Evolutionary conservation across 2,329 filamentous ascomycete genomes (phyloP), one percentile per base, ranked within the genome.

Genomic region (Cyanodermella asteris): DNA sequence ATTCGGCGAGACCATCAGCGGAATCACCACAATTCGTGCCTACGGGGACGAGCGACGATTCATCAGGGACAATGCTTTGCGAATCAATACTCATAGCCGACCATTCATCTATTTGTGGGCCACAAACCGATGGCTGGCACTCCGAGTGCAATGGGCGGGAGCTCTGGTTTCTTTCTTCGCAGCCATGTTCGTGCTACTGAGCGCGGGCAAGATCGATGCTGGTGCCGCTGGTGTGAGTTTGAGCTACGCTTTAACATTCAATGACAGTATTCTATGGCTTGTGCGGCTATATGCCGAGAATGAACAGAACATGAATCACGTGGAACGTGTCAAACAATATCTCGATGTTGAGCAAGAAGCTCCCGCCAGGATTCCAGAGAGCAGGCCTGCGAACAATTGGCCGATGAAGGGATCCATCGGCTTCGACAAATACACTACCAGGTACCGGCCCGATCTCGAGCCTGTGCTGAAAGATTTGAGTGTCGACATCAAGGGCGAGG

Each of bases 221-320:
- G 87, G 87, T 34, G 76, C 82, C 24, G 87, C 84, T 16, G 87
- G 87, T 55, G 64, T 97, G 33, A 91, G 87, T 5, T 57, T 97
- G 40, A 91, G 80, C 25, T 97, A 97, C 41, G 87, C 87, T 10
- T 78, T 97, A 37, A 84, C 78, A 2, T 97, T 97, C 41, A 91
- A 82, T 0, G 87, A 97, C 47, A 94, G 91, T 36, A 75, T 97
- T 5, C 55, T 97, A 11, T 97, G 87, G 87, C 70, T 94, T 28
- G 82, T 97, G 16, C 72, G 87, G 23, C 61, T 93, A 9, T 97
- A 97, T 46, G 74, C 82, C 1, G 69, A 77, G 43, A 93, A 94
- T 41, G 87, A 97, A 51, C 87, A 97, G 50, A 94, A 93, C 51
- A 94, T 97, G 87, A 97, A 97, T 51, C 84, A 84, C 3, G 82